Base-by-base conservation (phyloP, 306 rosid genomes). In the Vigna nakashimae region DNA sequence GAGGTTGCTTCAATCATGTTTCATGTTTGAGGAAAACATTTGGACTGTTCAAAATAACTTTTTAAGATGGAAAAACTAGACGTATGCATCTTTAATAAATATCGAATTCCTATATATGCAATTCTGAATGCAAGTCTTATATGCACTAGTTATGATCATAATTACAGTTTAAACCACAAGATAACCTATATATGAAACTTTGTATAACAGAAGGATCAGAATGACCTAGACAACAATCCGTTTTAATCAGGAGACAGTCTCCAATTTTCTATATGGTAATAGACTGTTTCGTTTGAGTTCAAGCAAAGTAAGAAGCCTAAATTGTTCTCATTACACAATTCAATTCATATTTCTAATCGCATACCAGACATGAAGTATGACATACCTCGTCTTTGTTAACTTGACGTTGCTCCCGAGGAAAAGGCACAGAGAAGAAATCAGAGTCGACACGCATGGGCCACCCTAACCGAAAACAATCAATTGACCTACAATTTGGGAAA, bases 381-480 rank as follows among this genome's bases (percentile, higher is more conserved):
- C 85, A 36, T 85, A 94, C 98, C 86, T 84, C 92, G 42, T 90
- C 90, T 85, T 81, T 92, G 80, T 82, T 79, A 77, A 1, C 60
- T 42, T 8, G 68, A 80, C 2, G 67, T 5, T 69, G 70, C 45
- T 71, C 78, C 4, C 1, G 42, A 69, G 80, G 87, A 36, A 17
- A 22, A 63, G 91, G 90, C 69, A 65, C 78, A 64, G 76, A 86
- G 83, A 95, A 95, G 91, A 92, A 95, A 46, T 84, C 90, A 18
- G 93, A 86, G 77, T 84, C 86, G 55, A 89, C 83, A 36, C 93
- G 95, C 98, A 95, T 95, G 12, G 98, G 98, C 98, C 98, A 95
- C 36, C 97, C 89, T 74, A 95, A 77, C 71, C 86, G 84, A 76
- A 95, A 95, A 79, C 98, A 95, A 71, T 89, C 91, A 86, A 55